Base-by-base conservation (phyloP, 768 basidiomycete genomes). In the Porphyrellus cyaneotinctus region DNA sequence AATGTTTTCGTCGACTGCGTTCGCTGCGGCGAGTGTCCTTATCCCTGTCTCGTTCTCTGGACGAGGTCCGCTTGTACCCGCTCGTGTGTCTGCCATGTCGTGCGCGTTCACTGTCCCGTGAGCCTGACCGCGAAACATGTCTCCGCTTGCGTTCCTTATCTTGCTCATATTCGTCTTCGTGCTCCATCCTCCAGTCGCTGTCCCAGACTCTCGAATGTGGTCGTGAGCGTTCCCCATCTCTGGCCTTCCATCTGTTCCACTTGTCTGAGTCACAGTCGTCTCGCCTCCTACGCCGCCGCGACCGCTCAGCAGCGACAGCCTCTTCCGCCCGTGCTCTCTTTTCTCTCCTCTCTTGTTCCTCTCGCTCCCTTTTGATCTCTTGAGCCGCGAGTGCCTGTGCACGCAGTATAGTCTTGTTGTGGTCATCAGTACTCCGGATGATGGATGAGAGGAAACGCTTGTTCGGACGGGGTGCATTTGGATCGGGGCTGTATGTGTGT, bases 341-440 rank as follows among this genome's bases (percentile, higher is more conserved):
- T 58, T 88, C 85, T 42, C 63, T 74, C 53, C 81, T 73, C 64
- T 87, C 83, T 55, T 79, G 75, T 53, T 87, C 87, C n/a, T 83
- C 78, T 23, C 82, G 70, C 57, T 84, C 84, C 24, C 72, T 72
- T 52, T 88, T 85, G n/a, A 83, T 73, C 58, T 90, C 88, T 58
- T 87, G 78, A 2, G 87, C 85, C 31, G 88, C 86, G 13, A 74
- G 66, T 0, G 85, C 85, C 69, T 91, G 88, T 23, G 87, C 79
- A 50, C 80, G 80, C 20, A 91, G 67, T 42, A 99, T 75, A 13
- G 88, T 84, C 70, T 87, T 84, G 70, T 99, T 99, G 64, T 99
- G 97, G 52, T 95, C 95, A 65, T 97, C 95, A 5, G 97, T 97
- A 58, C 82, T 93, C 59, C 86, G 83, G 51, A 99, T 94, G 55